These are phyloP conservation scores for Euphorbia tirucalli DNA, from an alignment of 345 rosid genomes.

Conservation along the genomic window DNA sequence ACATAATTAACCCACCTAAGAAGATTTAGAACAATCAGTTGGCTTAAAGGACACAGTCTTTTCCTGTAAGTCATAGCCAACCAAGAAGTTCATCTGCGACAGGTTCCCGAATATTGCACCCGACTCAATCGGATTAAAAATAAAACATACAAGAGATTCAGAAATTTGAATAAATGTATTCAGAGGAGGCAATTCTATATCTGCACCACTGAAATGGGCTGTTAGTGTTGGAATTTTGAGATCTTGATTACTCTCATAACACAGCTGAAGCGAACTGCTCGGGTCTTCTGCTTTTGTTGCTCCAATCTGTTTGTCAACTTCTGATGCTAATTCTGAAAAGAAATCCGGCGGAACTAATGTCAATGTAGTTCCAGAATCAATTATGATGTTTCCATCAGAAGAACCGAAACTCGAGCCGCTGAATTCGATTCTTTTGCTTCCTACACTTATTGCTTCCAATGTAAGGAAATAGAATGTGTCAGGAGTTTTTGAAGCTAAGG, in stretches of 20 bases:
- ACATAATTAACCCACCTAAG: background rate
- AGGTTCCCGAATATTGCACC: constrained; percentile 43
- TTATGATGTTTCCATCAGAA: constrained; percentile 46
- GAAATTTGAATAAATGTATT: constrained; percentile 39
- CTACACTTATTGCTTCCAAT: constrained; percentile 10
- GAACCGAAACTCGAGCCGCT: background rate
- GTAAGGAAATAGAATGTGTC: background rate
- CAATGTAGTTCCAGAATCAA: constrained; percentile 65
- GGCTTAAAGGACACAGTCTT: constrained; percentile 45
- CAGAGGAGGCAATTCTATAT: constrained; percentile 29
- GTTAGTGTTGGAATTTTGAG: constrained; percentile 36
- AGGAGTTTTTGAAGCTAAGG: constrained; percentile 7
- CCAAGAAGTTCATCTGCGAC: constrained; percentile 46
- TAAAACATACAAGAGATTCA: constrained; percentile 34
- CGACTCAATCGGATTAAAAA: constrained; percentile 6
- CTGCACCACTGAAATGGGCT: constrained; percentile 42
- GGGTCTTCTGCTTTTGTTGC: constrained; percentile 30
- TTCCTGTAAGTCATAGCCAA: constrained; percentile 44
- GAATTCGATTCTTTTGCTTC: background rate
- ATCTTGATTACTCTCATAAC: constrained; percentile 24
- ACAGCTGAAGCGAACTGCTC: constrained; percentile 26
- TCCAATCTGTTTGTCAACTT: constrained; percentile 6
- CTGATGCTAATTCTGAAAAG: constrained; percentile 3
- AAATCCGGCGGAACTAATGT: constrained; percentile 38
- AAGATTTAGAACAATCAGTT: constrained; percentile 32